Base-by-base conservation (phyloP, 2,329 filamentous ascomycete genomes). In the Sclerotinia trifoliorum region DNA sequence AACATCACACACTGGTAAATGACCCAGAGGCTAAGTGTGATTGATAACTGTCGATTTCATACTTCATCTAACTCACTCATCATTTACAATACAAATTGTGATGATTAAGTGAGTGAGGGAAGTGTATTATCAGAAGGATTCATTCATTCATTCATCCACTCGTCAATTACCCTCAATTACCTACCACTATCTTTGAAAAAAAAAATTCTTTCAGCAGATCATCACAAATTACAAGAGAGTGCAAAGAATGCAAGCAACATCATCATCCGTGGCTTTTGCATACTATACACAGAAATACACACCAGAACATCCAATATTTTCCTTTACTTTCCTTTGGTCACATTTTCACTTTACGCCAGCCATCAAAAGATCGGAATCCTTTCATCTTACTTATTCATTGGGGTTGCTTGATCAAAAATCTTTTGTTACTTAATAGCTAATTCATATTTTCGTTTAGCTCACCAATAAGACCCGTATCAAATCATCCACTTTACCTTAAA, bases 391-490 rank as follows among this genome's bases (percentile, higher is more conserved):
- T 7, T 51, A 42, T 62, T 51, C 60, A 51, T 42, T 17, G 39
- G 58, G 19, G 58, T 39, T 62, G 44, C 58, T 51, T 11, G 48
- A 49, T 55, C 35, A 46, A 58, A 49, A 48, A 49, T 10, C 8
- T 10, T 48, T 64, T 24, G 48, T 32, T 26, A 51, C 19, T 51
- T 19, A 26, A 51, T 17, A 57, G 75, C 75, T 76, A 72, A 75
- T 75, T 71, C 71, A 72, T 64, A 51, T 52, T 56, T 57, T 75
- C 71, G 73, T 75, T 70, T 75, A 76, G 74, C 68, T 52, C 51
- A 26, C 71, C 72, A 74, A 73, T 71, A 70, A 73, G 19, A 52
- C 69, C 70, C 70, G 70, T 69, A 57, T 70, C 55, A 67, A 62
- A 56, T 13, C 29, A 51, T 17, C 19, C 68, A 52, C 67, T 57